A percentile compares a stretch with the other conserved stretches of the same genome.
These are phyloP conservation scores for Didymella arachidicola DNA, from an alignment of 2,329 filamentous ascomycete genomes.

Conservation along the genomic window DNA sequence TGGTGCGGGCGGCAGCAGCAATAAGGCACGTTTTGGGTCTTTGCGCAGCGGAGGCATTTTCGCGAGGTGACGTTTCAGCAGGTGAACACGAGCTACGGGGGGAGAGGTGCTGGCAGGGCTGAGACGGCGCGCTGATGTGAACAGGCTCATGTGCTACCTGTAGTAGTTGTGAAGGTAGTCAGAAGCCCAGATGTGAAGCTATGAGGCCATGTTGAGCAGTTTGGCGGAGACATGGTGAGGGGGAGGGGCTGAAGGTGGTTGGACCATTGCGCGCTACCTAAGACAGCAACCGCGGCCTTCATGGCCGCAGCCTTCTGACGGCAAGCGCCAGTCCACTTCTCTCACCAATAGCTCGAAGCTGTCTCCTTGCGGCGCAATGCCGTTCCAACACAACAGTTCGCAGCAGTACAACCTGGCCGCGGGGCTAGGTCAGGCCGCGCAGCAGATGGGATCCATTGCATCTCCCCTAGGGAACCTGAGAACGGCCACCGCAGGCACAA, in stretches of 20 bases:
- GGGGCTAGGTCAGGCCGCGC: constrained; percentile 56
- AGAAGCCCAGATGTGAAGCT: constrained; percentile 6
- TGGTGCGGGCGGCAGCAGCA: constrained; percentile 57
- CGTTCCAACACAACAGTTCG: constrained; percentile 44
- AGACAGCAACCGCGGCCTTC: constrained; percentile 8
- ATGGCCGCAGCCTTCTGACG: constrained; percentile 13
- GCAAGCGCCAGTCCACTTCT: constrained; percentile 6
- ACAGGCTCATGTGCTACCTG: constrained; percentile 16
- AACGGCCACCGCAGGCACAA: constrained; percentile 51
- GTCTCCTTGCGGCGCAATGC: constrained; percentile 40
- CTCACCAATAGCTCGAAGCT: constrained; percentile 14
- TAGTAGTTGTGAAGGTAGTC: background rate
- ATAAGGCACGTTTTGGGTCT: constrained; percentile 41
- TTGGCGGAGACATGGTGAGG: constrained; percentile 3
- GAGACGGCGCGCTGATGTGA: constrained; percentile 10
- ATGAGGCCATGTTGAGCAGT: background rate
- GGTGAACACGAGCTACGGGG: constrained; percentile 5
- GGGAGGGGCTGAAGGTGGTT: constrained; percentile 1
- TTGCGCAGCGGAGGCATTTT: constrained; percentile 40
- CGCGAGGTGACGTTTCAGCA: constrained; percentile 28
- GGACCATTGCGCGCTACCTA: constrained; percentile 1
- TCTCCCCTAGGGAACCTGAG: constrained; percentile 54
- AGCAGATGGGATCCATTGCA: constrained; percentile 58
- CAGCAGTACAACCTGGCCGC: constrained; percentile 37
- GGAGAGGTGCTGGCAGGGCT: constrained; percentile 1